Evolutionary conservation across 352 stramenopile species (phyloP), one percentile per base, ranked within the genome.

Genomic region (Hyaloperonospora arabidopsidis): DNA sequence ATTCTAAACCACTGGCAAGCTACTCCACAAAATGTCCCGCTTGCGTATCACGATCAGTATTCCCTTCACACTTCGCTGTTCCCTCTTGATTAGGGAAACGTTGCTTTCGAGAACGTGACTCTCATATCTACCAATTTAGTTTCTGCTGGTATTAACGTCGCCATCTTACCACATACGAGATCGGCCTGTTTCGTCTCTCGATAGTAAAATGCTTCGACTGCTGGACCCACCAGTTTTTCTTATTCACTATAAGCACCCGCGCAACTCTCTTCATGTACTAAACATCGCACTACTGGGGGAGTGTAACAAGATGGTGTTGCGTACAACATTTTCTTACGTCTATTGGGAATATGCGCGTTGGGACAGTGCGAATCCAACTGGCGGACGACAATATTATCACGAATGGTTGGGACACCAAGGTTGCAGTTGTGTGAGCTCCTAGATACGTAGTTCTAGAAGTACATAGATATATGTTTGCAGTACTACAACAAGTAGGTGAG

Each of bases 171-270:
- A 49, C 79, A 90, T 2, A 87, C 21, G 5, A 58, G 46, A 2
- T 68, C 60, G 0, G 77, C 63, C 18, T 79, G 52, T n/a, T 68
- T 70, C 8, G 74, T 74, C 38, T 87, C 79, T 5, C 79, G 74
- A 50, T 86, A 86, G 60, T 87, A 93, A 79, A 21, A 86, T n/a
- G 79, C 73, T 39, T 82, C 70, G n/a, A 86, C 76, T 1, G 71
- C 76, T 0, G 72, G 67, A 0, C 61, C 71, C 3, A 89, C 57
- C 10, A 80, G 49, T 4, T 66, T 54, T 38, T n/a, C n/a, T 57
- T 52, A 54, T 62, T 55, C 0, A 15, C 22, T 13, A 23, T 19
- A 19, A 89, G 54, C 21, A 87, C 63, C 0, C 41, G 48, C 10
- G 73, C 71, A 7, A 59, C 73, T 17, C 35, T 62, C 13, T 38